Percentiles rank a stretch among this genome's conserved stretches.
Evolutionary conservation across 331 rosid genomes (phyloP).

Genomic region (Phaseolus coccineus): DNA sequence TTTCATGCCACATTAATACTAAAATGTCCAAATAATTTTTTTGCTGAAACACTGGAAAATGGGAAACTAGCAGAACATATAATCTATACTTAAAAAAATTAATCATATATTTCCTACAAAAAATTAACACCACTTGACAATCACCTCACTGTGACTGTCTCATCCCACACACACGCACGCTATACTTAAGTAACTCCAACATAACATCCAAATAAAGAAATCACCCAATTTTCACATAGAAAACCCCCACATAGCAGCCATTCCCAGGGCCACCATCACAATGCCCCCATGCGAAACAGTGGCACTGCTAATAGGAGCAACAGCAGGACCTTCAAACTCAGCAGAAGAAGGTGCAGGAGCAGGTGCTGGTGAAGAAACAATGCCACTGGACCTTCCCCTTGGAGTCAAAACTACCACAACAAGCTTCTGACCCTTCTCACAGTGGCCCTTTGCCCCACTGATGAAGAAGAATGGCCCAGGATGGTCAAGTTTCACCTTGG

Average conservation of each 20-base stretch:
- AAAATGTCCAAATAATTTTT: too few relatives aligned
- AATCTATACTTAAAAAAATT: too few relatives aligned
- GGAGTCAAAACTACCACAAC: conserved; percentile 69
- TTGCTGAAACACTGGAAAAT: too few relatives aligned
- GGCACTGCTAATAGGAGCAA: conserved; percentile 75
- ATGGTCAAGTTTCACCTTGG: conserved; percentile 63
- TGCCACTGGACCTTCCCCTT: not conserved
- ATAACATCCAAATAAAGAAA: not conserved
- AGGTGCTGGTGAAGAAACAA: conserved; percentile 60
- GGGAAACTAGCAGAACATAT: too few relatives aligned
- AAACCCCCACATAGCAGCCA: conserved; percentile 14
- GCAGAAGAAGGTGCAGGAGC: conserved; percentile 66
- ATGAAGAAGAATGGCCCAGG: conserved; percentile 79
- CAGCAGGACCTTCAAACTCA: conserved; percentile 61
- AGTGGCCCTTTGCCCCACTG: conserved; percentile 74
- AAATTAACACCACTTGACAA: conserved; percentile 6
- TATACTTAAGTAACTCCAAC: not conserved
- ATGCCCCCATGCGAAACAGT: conserved; percentile 48
- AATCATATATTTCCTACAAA: not conserved
- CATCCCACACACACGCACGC: not conserved
- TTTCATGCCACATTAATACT: too few relatives aligned
- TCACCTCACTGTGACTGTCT: conserved; percentile 19
- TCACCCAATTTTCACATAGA: not conserved
- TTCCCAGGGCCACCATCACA: conserved; percentile 47
- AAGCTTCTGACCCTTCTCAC: conserved; percentile 79